phyloP scores from a whole-genome alignment of 108 stramenopile genomes.

The Nannochloropsis salina region DNA sequence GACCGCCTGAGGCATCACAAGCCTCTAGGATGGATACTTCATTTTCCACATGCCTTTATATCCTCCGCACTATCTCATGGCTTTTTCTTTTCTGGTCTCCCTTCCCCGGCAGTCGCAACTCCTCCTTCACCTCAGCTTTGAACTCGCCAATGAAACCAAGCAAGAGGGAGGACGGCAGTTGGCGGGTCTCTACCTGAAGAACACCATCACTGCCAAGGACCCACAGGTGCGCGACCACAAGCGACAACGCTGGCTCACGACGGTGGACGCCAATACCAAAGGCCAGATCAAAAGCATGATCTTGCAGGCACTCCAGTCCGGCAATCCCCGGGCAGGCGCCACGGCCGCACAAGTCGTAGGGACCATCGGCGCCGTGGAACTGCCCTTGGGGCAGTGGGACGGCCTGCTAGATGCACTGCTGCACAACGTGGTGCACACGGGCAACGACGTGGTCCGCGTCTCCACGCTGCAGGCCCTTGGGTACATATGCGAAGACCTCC shows the following conservation, averaged over 20 bases:
- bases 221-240: constrained; percentile 27
- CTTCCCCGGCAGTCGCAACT: constrained; percentile 30
- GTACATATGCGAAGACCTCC: constrained; percentile 73
- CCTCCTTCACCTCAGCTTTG: constrained; percentile 34
- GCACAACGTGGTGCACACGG: constrained; percentile 41
- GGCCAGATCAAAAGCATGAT: constrained; percentile 42
- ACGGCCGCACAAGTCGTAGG: constrained; percentile 46
- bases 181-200: constrained; percentile 48
- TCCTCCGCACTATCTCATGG: neutral
- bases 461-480: constrained; percentile 86
- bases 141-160: constrained; percentile 48
- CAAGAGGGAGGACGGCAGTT: constrained; percentile 40
- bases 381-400: constrained; percentile 41
- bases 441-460: constrained; percentile 61
- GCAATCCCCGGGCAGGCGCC: neutral
- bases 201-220: constrained; percentile 40
- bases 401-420: constrained; percentile 39
- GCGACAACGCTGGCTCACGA: constrained; percentile 30
- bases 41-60: neutral
- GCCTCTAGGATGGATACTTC: neutral
- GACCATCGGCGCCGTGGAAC: constrained; percentile 45
- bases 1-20: neutral
- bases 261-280: constrained; percentile 31
- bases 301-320: constrained; percentile 26
- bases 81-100: neutral